Conservation (phyloP, 1,139 yeast genomes). For the Pichia sp. region DNA sequence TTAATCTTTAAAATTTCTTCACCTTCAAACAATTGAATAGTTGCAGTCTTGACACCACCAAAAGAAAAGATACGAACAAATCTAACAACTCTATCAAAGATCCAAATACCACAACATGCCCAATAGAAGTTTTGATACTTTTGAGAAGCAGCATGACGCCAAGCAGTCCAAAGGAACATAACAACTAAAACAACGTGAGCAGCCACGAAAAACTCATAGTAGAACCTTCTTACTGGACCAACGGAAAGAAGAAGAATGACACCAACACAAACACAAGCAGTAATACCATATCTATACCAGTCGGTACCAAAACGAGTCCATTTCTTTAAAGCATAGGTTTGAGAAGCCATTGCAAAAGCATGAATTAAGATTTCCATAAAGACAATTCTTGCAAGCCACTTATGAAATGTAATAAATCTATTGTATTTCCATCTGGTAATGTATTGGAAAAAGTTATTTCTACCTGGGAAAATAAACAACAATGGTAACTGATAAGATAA, state of each 20-base stretch:
- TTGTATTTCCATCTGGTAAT: slow-evolving; percentile 62
- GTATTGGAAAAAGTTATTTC: slow-evolving; percentile 62
- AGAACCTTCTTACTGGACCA: slow-evolving; percentile 45
- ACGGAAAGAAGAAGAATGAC: slow-evolving; percentile 43
- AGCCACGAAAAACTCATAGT: slow-evolving; percentile 59
- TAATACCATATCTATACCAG: slow-evolving; percentile 52
- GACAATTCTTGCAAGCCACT: slow-evolving; percentile 53
- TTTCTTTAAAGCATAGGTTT: slow-evolving; percentile 36
- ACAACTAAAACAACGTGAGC: slow-evolving; percentile 55
- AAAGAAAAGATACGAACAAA: slow-evolving; percentile 41
- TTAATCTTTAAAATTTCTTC: slow-evolving; percentile 36
- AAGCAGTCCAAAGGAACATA: slow-evolving; percentile 51
- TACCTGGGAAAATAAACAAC: slow-evolving; percentile 53
- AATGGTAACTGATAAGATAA: slow-evolving; percentile 50
- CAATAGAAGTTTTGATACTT: slow-evolving; percentile 43
- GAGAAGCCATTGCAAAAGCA: slow-evolving; percentile 43
- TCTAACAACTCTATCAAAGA: slow-evolving; percentile 51
- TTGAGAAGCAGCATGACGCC: slow-evolving; percentile 47
- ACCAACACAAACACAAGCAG: slow-evolving; percentile 37
- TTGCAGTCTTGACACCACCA: slow-evolving; percentile 52
- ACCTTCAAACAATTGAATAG: slow-evolving; percentile 38
- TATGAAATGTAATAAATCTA: slow-evolving; percentile 58
- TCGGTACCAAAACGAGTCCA: slow-evolving; percentile 35
- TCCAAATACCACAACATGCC: slow-evolving; percentile 61
- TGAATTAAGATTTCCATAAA: slow-evolving; percentile 41